Percentiles rank a stretch among this genome's conserved stretches.
Evolutionary conservation across 768 basidiomycete genomes (phyloP).

Genomic region (Termitomyces heimii): DNA sequence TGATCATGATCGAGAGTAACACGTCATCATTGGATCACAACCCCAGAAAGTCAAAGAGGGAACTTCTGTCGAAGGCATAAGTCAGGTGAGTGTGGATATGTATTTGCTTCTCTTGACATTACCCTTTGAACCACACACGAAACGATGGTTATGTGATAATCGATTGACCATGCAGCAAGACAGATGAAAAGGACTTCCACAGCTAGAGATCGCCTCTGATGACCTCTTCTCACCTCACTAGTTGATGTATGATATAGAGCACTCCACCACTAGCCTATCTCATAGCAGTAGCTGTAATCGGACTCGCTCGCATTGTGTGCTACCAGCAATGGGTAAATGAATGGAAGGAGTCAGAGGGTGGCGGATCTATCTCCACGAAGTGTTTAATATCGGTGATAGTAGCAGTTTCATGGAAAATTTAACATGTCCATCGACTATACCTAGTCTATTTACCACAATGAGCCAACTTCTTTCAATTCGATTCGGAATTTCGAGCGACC

Average conservation of each 20-base stretch:
- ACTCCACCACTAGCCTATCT: not conserved
- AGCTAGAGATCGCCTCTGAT: not conserved
- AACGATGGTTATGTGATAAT: not conserved
- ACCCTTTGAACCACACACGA: not conserved
- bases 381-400: not conserved
- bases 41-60: not conserved
- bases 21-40: constrained; percentile 11
- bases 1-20: constrained; percentile 15
- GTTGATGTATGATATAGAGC: not conserved
- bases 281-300: not conserved
- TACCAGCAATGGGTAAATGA: not conserved
- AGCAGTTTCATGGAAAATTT: not conserved
- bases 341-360: not conserved
- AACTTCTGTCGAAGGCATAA: not conserved
- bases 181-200: not conserved
- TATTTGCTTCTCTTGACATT: not conserved
- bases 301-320: not conserved
- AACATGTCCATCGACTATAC: not conserved
- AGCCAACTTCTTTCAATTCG: not conserved
- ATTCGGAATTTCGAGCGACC: not conserved
- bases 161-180: not conserved
- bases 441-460: not conserved
- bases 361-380: not conserved
- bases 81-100: not conserved
- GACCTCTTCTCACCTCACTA: not conserved